A percentile compares a stretch with the other conserved stretches of the same genome.
Evolutionary conservation across 2,329 filamentous ascomycete species (phyloP).

Genomic region (Neonectria magnoliae): DNA sequence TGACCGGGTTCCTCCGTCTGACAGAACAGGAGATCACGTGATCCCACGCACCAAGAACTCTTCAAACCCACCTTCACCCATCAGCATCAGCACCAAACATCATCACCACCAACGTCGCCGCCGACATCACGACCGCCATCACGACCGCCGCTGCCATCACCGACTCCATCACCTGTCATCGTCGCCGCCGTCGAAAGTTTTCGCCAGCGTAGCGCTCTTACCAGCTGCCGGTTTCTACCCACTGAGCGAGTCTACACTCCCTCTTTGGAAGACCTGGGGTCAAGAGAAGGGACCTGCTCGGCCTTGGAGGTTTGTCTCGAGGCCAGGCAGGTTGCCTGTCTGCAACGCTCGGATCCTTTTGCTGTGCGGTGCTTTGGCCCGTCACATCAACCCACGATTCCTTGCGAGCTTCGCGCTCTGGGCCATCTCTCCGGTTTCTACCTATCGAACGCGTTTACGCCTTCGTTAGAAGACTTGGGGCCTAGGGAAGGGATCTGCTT

Average conservation of each 20-base stretch:
- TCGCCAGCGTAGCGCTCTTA: neutral
- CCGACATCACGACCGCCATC: no score
- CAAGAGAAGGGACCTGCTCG: neutral
- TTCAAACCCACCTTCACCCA: no score
- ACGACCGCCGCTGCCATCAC: neutral
- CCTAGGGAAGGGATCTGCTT: slow-evolving; percentile 11
- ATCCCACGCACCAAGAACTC: no score
- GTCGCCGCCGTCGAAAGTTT: neutral
- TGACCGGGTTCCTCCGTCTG: no score
- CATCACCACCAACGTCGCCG: no score
- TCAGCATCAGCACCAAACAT: no score
- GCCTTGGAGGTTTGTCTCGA: slow-evolving; percentile 1
- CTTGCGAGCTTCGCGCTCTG: slow-evolving; percentile 8
- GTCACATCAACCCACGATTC: neutral
- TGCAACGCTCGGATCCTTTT: neutral
- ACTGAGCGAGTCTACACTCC: neutral
- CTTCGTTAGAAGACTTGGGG: slow-evolving; percentile 17
- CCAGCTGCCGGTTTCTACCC: neutral
- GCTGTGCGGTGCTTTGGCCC: neutral
- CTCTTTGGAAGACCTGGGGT: neutral
- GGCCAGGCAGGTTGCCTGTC: neutral
- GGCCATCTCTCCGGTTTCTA: slow-evolving; percentile 15
- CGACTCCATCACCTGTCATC: neutral
- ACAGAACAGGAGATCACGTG: no score
- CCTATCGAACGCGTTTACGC: slow-evolving; percentile 18